Conservation (phyloP, 2,329 filamentous ascomycete genomes). For the Reticulascus tulasneorum region DNA sequence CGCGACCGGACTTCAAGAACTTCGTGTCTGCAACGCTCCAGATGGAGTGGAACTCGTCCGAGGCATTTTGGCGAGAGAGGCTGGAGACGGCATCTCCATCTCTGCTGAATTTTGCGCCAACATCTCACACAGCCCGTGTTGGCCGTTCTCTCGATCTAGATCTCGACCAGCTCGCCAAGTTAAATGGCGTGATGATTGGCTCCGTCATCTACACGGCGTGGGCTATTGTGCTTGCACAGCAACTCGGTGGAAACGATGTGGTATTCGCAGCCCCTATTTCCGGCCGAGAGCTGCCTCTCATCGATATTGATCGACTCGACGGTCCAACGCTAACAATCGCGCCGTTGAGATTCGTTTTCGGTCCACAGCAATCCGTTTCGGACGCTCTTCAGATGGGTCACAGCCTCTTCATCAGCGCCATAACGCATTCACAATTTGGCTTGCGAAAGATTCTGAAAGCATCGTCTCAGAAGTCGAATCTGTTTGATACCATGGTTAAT, state of each 20-base stretch:
- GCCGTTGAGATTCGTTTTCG: slow-evolving; percentile 19
- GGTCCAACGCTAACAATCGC: slow-evolving; percentile 36
- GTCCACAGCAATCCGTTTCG: slow-evolving; percentile 18
- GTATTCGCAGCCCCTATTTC: slow-evolving; percentile 36
- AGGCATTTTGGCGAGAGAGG: background rate
- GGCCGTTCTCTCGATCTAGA: background rate
- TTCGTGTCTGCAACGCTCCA: slow-evolving; percentile 2
- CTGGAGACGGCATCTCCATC: background rate
- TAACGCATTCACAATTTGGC: slow-evolving; percentile 21
- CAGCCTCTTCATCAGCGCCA: slow-evolving; percentile 11
- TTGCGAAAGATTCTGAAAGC: slow-evolving; percentile 14
- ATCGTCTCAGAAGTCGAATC: background rate
- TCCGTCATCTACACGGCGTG: slow-evolving; percentile 13
- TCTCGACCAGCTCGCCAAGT: background rate
- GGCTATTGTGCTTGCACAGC: slow-evolving; percentile 14
- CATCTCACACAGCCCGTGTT: background rate
- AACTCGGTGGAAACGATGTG: slow-evolving; percentile 27
- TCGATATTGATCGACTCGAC: slow-evolving; percentile 39
- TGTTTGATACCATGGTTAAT: slow-evolving; percentile 16
- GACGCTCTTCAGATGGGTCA: slow-evolving; percentile 12
- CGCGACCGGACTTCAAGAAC: slow-evolving; percentile 3
- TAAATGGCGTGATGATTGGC: slow-evolving; percentile 1
- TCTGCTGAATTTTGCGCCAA: background rate
- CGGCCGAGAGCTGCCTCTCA: slow-evolving; percentile 39
- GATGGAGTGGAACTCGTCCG: too few species aligned